Conservation (phyloP, 2,329 filamentous ascomycete species). For the Claviceps lovelessii region DNA sequence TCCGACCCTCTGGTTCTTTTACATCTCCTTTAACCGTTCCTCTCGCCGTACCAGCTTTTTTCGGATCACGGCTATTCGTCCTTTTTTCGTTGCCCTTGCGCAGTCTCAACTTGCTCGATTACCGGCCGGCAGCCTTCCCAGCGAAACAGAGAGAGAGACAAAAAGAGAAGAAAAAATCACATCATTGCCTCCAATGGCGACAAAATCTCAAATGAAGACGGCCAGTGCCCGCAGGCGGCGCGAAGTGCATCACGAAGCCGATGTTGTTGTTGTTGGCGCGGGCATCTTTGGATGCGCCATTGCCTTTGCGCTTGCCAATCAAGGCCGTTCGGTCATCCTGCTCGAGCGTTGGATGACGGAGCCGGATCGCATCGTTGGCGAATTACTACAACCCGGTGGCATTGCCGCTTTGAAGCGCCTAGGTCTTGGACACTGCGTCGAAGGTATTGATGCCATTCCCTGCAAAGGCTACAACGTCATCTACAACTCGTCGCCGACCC, state of each 20-base stretch:
- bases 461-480: constrained; percentile 80
- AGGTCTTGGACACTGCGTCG: constrained; percentile 67
- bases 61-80: too few relatives aligned
- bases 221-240: constrained; percentile 31
- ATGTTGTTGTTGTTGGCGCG: constrained; percentile 84
- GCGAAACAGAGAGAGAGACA: neutral
- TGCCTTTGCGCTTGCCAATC: constrained; percentile 70
- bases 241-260: constrained; percentile 47
- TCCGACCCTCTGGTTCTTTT: neutral
- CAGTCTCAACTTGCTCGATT: too few relatives aligned
- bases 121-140: too few relatives aligned
- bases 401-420: constrained; percentile 66
- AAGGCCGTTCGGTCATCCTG: constrained; percentile 80
- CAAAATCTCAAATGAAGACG: constrained; percentile 8
- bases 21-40: neutral
- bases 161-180: neutral
- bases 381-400: constrained; percentile 86
- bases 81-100: too few relatives aligned
- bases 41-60: neutral
- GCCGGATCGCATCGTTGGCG: constrained; percentile 90
- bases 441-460: constrained; percentile 73
- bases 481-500: constrained; percentile 59
- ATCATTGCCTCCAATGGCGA: neutral
- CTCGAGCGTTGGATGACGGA: constrained; percentile 82
- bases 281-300: constrained; percentile 80